Conservation (phyloP, 2,329 filamentous ascomycete genomes). For the Ceratocystis colombiana region DNA sequence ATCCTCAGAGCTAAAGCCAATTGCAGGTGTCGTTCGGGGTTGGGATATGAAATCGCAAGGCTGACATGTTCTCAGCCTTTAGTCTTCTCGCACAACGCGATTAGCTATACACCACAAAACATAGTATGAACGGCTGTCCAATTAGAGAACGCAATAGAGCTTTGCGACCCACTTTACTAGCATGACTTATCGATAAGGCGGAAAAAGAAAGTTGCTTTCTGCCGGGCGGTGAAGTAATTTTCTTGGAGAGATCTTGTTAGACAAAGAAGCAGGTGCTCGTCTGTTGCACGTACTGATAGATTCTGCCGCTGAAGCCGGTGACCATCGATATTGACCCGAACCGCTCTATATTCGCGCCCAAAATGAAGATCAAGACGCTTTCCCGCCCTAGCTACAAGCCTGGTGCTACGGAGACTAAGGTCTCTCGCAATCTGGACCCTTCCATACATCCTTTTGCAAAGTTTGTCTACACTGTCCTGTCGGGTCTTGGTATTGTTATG, state of each 20-base stretch:
- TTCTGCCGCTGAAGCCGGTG: background rate
- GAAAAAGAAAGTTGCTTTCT: slow-evolving; percentile 20
- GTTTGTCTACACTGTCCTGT: slow-evolving; percentile 13
- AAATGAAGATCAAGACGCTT: slow-evolving; percentile 54
- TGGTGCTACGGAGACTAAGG: slow-evolving; percentile 54
- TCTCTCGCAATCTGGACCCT: slow-evolving; percentile 67
- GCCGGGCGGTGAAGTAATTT: slow-evolving; percentile 25
- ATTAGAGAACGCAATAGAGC: background rate
- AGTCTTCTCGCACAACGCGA: background rate
- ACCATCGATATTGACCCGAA: no score
- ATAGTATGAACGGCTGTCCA: background rate
- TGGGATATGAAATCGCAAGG: background rate
- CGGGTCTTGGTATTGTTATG: background rate
- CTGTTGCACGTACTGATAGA: background rate
- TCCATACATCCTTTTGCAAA: slow-evolving; percentile 70
- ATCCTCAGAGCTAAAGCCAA: background rate
- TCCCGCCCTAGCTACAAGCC: slow-evolving; percentile 57
- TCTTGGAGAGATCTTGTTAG: slow-evolving; percentile 16
- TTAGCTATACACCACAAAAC: background rate
- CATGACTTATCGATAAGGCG: slow-evolving; percentile 22
- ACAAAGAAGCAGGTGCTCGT: background rate
- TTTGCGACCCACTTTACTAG: background rate
- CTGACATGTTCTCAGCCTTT: slow-evolving; percentile 11
- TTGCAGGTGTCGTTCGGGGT: background rate
- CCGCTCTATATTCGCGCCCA: background rate